Base-by-base conservation (phyloP, 345 rosid species). In the Isatis tinctoria region DNA sequence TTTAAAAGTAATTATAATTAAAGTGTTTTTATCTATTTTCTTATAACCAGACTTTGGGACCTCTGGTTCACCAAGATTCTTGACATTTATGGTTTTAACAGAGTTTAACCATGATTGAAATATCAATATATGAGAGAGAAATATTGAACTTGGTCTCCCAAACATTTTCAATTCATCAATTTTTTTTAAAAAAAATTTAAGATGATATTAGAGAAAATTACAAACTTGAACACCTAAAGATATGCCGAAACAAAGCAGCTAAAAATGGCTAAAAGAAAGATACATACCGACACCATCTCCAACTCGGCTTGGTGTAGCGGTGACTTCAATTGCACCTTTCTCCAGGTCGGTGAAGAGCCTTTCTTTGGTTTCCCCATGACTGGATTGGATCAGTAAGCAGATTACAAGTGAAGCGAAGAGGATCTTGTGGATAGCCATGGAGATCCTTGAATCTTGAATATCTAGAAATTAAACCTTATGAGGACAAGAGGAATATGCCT, bases 321-420 rank as follows among this genome's bases (percentile, higher is more conserved):
- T 65, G 77, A 85, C 85, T 4, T 65, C 60, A 22, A 90, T 65
- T 13, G 85, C 72, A 8, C 39, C 52, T 26, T 76, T 68, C 45
- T 72, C 64, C 20, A 88, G 84, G 11, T 87, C 62, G 26, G 84
- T 60, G 72, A 88, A 84, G 67, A 82, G 83, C 4, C 67, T 77
- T 16, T 48, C 73, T 18, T 58, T 40, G 11, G 71, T 32, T 9
- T 60, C 64, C 12, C 73, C 82, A 57, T 18, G 70, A 52, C 18
- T 45, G 1, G 52, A 14, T 48, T 67, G 20, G 65, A 76, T 69
- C 51, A 78, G 65, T 52, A 51, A 67, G 65, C 60, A 78, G 2
- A 81, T 20, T 8, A 81, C 11, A 49, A 81, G 78, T 56, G 82
- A 78, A 56, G 74, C 74, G 5, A 81, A 60, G 60, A 78, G 41